Evolutionary conservation across 345 rosid genomes (phyloP).

Genomic region (Psidium guajava): DNA sequence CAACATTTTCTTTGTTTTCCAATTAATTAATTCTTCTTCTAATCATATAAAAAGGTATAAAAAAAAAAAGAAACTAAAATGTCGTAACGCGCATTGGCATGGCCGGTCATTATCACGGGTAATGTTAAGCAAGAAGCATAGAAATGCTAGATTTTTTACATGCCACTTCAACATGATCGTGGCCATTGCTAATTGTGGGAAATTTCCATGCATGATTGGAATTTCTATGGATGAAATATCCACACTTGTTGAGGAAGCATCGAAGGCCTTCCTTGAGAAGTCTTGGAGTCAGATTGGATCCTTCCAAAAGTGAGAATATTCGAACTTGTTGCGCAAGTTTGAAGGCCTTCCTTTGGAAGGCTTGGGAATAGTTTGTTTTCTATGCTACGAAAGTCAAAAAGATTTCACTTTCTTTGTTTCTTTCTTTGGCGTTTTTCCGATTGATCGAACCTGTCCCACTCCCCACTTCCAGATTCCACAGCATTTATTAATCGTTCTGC

Average conservation of each 20-base stretch:
- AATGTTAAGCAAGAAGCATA: rapidly evolving
- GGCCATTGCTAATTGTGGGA: not conserved
- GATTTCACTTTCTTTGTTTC: too few species aligned
- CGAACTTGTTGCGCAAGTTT: not conserved
- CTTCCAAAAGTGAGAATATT: not conserved
- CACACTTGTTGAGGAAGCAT: not conserved
- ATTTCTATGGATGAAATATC: not conserved
- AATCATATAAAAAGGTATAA: not conserved
- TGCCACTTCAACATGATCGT: not conserved
- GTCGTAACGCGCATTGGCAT: rapidly evolving
- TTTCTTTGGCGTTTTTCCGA: too few species aligned
- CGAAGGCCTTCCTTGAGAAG: not conserved
- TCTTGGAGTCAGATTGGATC: not conserved
- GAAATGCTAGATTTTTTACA: not conserved
- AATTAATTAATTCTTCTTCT: not conserved
- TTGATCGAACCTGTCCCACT: too few species aligned
- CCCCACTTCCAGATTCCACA: too few species aligned
- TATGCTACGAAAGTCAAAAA: not conserved
- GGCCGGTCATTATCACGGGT: not conserved
- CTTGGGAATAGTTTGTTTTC: not conserved
- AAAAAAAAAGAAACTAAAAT: too few species aligned
- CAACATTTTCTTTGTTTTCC: not conserved
- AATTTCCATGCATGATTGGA: not conserved
- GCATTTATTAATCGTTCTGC: not conserved
- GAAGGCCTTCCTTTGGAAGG: not conserved